Evolutionary conservation across 2,329 filamentous ascomycete genomes (phyloP), one percentile per base, ranked within the genome.

Genomic region (Penicillium sclerotiorum): DNA sequence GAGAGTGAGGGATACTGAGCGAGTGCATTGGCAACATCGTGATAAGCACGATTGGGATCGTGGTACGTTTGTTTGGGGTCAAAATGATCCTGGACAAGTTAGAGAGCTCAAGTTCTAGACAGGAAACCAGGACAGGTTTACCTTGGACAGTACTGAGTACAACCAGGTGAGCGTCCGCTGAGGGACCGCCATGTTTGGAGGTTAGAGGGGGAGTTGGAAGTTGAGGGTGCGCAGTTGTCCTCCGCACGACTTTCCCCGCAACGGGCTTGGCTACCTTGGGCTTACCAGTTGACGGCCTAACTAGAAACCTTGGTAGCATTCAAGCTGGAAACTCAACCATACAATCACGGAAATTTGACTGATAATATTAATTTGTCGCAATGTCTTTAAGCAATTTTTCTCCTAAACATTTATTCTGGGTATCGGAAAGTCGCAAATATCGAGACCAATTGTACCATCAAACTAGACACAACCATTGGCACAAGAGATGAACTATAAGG

Each of bases 121-220:
- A 4, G 7, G 8, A 6, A 20, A 8, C 53, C 27, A 53, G 51
- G 5, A 38, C 42, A 9, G 17, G 50, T 59, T 36, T 75, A 90
- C 88, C 63, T 85, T 89, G 35, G 87, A 89, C 50, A 97, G 76
- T 48, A 96, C 87, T 73, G 89, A 94, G 75, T 95, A 96, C 5
- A 97, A 85, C 93, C 93, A 97, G 75, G 91, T 92, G 65, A 97
- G 80, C 53, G 95, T 87, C 75, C 91, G 89, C 73, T 95, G 91
- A 64, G 90, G 88, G 68, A 96, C 89, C 62, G 86, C 84, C 60
- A 60, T 64, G 53, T 35, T 56, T 53, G 44, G 37, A 42, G 52
- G 50, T 40, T 30, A 43, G 25, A 42, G 46, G 37, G 25, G 36
- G 49, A 42, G 40, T n/a, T n/a, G n/a, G n/a, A n/a, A 35, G 43